Evolutionary conservation across 129 eudicot genomes (phyloP), one percentile per base, ranked within the genome.

Genomic region (Dittrichia graveolens): DNA sequence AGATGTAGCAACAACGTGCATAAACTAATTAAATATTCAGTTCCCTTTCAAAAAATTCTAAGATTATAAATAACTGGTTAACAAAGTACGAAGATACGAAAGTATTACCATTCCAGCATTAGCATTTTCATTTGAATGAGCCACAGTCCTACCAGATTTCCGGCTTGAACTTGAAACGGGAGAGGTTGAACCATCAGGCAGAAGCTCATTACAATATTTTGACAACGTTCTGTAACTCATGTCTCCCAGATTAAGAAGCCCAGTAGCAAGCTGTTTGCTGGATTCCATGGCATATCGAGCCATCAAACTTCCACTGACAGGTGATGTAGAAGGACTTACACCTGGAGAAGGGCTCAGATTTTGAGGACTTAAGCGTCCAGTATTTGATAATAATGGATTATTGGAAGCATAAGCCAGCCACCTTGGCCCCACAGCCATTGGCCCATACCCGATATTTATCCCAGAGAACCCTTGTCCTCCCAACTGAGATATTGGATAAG

Each of bases 371-470:
- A 91, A 73, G 54, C 97, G 84, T 8, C 99, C 96, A 12, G 90
- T 90, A 72, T 85, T 88, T 63, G 89, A 78, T 16, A 79, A 48
- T 78, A 88, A 72, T 16, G 96, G 97, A 43, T 89, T 84, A 74
- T 88, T 90, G 40, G 97, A 89, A 77, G 97, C 86, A 85, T 95
- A 95, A 12, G 99, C 97, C 82, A 95, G 78, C 99, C 99, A 95
- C 77, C 99, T 82, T 11, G 96, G 85, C 37, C 97, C 99, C 61
- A 95, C 92, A 58, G 88, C 90, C 97, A 95, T 90, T 43, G 99
- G 97, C 62, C 99, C 99, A 71, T 88, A 95, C 3, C 97, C 99
- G 42, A 87, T 86, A 70, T 85, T 88, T 15, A 90, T 79, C 63
- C 93, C 96, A 65, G 71, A 67, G 7, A 67, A 56, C 71, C 95